Evolutionary conservation across 306 rosid species (phyloP).

Genomic region (Cajanus cajan): DNA sequence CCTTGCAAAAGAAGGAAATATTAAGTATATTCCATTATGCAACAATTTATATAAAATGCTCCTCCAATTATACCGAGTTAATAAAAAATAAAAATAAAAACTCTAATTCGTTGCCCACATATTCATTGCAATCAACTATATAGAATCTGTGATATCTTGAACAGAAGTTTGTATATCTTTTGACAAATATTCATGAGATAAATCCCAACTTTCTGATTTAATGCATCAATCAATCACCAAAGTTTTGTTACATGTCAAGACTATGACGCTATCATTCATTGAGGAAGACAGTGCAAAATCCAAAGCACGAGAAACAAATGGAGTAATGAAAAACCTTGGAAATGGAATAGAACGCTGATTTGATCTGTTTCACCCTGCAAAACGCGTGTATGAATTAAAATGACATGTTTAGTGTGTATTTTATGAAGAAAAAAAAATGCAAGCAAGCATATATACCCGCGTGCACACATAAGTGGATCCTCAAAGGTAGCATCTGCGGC

Average conservation of each 20-base stretch:
- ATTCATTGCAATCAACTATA: background rate
- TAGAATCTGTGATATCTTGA: background rate
- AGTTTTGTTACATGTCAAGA: background rate
- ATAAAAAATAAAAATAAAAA: background rate
- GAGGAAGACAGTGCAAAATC: background rate
- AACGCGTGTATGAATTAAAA: background rate
- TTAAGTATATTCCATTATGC: conserved; percentile 6
- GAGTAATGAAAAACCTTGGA: conserved; percentile 48
- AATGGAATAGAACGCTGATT: conserved; percentile 81
- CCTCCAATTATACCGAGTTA: background rate
- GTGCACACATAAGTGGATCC: conserved; percentile 81
- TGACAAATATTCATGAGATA: background rate
- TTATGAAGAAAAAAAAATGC: background rate
- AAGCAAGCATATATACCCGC: conserved; percentile 47
- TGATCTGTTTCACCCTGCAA: conserved; percentile 80
- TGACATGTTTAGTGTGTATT: background rate
- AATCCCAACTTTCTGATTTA: background rate
- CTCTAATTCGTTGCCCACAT: background rate
- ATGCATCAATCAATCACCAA: background rate
- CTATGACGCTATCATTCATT: background rate
- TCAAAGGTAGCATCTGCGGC: conserved; percentile 72
- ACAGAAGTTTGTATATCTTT: background rate
- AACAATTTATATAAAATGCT: background rate
- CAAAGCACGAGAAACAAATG: background rate
- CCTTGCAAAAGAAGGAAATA: background rate